Evolutionary conservation across 2,329 filamentous ascomycete genomes (phyloP), one percentile per base, ranked within the genome.

Genomic region (Arthrobotrys sphaeroides): DNA sequence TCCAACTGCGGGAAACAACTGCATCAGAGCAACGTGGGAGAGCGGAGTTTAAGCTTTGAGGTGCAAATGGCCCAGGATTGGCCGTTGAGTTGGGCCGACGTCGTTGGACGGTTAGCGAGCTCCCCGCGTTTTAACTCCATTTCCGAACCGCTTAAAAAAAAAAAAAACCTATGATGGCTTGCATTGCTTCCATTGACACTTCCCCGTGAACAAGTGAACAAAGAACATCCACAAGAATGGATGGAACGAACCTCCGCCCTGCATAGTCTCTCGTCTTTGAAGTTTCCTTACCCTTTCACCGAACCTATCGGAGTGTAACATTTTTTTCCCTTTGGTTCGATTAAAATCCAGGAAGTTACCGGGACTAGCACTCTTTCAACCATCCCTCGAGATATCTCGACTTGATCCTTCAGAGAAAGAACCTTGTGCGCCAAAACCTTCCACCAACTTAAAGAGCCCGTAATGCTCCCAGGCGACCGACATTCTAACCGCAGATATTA

Each of bases 401-500:
- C 28, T 12, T 16, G 28, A 33, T 36, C 59, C 31, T 47, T 20
- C 24, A 67, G 22, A 28, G 28, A 28, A 26, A 28, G 28, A 28
- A 26, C 28, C 53, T 60, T 49, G 24, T 59, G 36, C 49, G 47
- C 59, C 40, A 53, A 45, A 22, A 38, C 28, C 31, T n/a, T 40
- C 59, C n/a, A 43, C 57, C 18, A 26, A 33, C 31, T 57, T 49
- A 40, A 55, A 67, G 45, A 68, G 45, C 62, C 62, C 70, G 70
- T 74, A 31, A 74, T 74, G 70, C 70, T 65, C 57, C 47, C 70
- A 47, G 57, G 62, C 66, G 55, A 51, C 53, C 45, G 40, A 3
- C 57, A 47, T 62, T 67, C 62, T 55, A 57, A 67, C 53, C 62
- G 70, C 62, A 67, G 64, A 74, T 74, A 74, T 42, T 49, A 68